Percentiles rank a stretch among this genome's conserved stretches.
phyloP scores from a whole-genome alignment of 352 stramenopile species.

The Bremia lactucae region DNA sequence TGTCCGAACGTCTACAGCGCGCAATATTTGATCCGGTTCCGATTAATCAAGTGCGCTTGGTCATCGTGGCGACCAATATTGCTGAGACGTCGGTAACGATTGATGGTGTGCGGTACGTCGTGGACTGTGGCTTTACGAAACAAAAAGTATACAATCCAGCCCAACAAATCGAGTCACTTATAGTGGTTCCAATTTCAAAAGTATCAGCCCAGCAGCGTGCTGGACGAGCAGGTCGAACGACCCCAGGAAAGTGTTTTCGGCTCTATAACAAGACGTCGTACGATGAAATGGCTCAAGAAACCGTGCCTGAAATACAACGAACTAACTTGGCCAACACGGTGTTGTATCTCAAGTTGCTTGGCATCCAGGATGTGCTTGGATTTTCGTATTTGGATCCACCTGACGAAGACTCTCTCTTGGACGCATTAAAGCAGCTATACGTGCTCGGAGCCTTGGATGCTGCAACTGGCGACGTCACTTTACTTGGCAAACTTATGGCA shows the following conservation, averaged over 20 bases:
- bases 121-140: slow-evolving; percentile 78
- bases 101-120: slow-evolving; percentile 85
- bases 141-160: slow-evolving; percentile 89
- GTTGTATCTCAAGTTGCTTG: slow-evolving; percentile 79
- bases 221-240: slow-evolving; percentile 92
- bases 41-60: slow-evolving; percentile 57
- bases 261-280: slow-evolving; percentile 98
- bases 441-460: slow-evolving; percentile 51
- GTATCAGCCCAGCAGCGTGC: slow-evolving; percentile 89
- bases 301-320: slow-evolving; percentile 96
- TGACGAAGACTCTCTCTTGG: slow-evolving; percentile 52
- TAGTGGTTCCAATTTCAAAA: slow-evolving; percentile 93
- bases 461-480: slow-evolving; percentile 33
- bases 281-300: slow-evolving; percentile 93
- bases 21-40: slow-evolving; percentile 90
- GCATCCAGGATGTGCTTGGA: slow-evolving; percentile 55
- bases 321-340: slow-evolving; percentile 91
- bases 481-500: slow-evolving; percentile 67
- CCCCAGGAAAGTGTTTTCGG: slow-evolving; percentile 96
- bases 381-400: slow-evolving; percentile 67
- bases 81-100: slow-evolving; percentile 98
- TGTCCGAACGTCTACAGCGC: slow-evolving; percentile 88
- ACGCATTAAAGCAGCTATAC: slow-evolving; percentile 70
- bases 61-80: slow-evolving; percentile 89
- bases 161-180: slow-evolving; percentile 68